A percentile compares a stretch with the other conserved stretches of the same genome.
Conservation (phyloP, 805 yeast genomes). For the Nakazawaea holstii region DNA sequence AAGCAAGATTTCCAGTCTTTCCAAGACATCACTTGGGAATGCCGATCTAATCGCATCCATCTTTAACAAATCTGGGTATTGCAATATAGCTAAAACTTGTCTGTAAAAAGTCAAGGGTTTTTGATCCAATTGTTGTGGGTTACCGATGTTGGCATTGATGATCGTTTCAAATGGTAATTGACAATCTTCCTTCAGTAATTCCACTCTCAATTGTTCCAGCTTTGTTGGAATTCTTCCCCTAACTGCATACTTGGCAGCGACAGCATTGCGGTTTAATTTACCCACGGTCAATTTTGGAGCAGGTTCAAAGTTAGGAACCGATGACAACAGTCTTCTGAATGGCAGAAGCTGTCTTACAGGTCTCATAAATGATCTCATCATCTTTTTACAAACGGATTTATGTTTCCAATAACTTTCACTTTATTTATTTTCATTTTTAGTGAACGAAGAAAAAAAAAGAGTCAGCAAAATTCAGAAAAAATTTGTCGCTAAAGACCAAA, state of each 20-base stretch:
- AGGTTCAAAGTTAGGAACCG: conserved; percentile 20
- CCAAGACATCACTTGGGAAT: conserved; percentile 64
- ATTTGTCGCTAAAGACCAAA: background rate
- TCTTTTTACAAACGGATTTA: too few relatives aligned
- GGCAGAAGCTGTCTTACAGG: background rate
- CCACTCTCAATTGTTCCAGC: conserved; percentile 75
- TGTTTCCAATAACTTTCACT: too few relatives aligned
- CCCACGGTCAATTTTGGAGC: conserved; percentile 29
- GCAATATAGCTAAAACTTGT: conserved; percentile 80
- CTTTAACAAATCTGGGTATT: conserved; percentile 69
- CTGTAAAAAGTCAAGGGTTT: conserved; percentile 93
- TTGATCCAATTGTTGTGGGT: conserved; percentile 96
- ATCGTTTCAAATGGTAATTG: conserved; percentile 73
- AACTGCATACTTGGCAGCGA: conserved; percentile 92
- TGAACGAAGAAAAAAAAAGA: too few relatives aligned
- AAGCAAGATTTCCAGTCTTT: conserved; percentile 62
- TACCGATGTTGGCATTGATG: conserved; percentile 91
- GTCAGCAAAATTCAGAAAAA: too few relatives aligned
- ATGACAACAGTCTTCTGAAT: conserved; percentile 5
- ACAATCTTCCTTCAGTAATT: conserved; percentile 47
- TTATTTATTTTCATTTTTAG: too few relatives aligned
- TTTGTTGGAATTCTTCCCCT: conserved; percentile 91
- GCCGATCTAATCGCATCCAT: conserved; percentile 24
- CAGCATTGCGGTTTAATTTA: conserved; percentile 68
- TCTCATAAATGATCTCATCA: background rate